Evolutionary conservation across 805 yeast species (phyloP), one percentile per base, ranked within the genome.

Genomic region (Monosporozyma yasuniensis): DNA sequence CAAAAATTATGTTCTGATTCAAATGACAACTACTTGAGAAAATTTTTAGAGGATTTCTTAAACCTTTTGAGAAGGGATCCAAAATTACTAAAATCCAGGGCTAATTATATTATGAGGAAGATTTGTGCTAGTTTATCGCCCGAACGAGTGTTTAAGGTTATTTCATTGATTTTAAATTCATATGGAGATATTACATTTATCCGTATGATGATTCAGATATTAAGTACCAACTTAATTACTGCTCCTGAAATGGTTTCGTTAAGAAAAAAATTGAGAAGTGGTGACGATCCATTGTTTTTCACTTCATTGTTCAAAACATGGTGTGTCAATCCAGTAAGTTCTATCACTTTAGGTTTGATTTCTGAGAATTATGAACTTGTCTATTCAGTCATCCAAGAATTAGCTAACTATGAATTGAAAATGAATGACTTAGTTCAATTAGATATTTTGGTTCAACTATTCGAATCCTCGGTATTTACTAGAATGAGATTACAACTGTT

Each of bases 391-490:
- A 76, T 93, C 34, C 83, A 85, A 57, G 78, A 78, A n/a, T 73
- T 90, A 55, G 90, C 87, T 1, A 87, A 87, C 51, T 79, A 80
- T 68, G 97, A 93, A 56, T 49, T 65, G 21, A 80, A 85, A 0
- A 82, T 89, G 38, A 84, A 81, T 52, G 76, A 87, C 37, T 73
- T 93, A 47, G 81, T 93, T 0, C 98, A 93, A 60, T 72, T 93
- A 47, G 99, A 93, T 68, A 78, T 89, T 27, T 71, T 93, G 39
- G 95, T 93, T 7, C 98, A 93, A 65, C 69, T 91, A 27, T 71
- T 93, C 14, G 99, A 93, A 66, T 84, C 95, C 2, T 98, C 97
- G 1, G 90, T 89, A 1, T 90, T 93, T 65, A 83, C 95, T 18
- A 81, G 85, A 58, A 73, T 90, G 54, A 77, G 99, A 51, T 71